phyloP scores from a whole-genome alignment of 768 basidiomycete genomes.

The Calocera cornea region DNA sequence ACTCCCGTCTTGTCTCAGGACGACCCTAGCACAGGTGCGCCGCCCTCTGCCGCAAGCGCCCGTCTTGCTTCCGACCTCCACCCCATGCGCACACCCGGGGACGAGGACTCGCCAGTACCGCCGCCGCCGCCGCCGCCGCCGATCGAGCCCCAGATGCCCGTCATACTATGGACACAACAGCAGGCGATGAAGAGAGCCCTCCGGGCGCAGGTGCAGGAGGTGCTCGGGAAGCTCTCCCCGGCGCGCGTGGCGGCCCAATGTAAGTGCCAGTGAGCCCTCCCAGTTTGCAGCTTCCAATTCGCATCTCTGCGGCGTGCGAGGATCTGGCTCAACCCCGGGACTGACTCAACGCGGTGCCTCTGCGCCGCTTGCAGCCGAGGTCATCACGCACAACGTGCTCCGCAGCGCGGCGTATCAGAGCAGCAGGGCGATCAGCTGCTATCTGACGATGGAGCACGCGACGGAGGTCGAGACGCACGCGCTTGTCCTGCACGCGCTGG shows the following conservation, averaged over 20 bases:
- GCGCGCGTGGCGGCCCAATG: not conserved
- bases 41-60: not conserved
- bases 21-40: not conserved
- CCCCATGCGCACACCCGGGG: not conserved
- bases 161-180: not conserved
- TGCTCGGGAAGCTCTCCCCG: not conserved
- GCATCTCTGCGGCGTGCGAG: not conserved
- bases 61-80: conserved; percentile 5
- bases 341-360: not conserved
- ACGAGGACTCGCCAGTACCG: not conserved
- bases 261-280: not conserved
- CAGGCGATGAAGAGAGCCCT: not conserved
- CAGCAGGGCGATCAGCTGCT: not conserved
- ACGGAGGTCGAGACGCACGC: not conserved
- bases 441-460: not conserved
- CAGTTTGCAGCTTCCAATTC: no score
- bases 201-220: not conserved
- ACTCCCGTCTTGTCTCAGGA: not conserved
- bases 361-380: not conserved
- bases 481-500: not conserved
- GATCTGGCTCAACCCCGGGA: not conserved
- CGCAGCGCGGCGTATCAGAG: not conserved
- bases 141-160: not conserved
- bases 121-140: no score
- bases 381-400: not conserved